Conservation (phyloP, 139 green algal species). For the Chlamydomonas schloesseri region DNA sequence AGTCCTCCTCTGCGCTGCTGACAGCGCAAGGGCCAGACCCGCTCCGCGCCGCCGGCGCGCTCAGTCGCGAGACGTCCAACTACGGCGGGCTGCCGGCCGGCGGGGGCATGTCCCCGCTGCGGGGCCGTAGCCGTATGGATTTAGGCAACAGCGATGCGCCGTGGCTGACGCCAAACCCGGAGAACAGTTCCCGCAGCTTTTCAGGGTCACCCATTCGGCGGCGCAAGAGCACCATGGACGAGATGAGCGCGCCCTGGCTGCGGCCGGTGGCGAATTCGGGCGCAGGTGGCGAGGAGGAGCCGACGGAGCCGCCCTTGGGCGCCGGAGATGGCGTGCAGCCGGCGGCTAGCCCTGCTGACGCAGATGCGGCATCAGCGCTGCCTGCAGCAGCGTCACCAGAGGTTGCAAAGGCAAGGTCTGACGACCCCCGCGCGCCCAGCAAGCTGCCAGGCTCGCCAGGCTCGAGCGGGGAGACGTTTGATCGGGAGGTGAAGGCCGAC, state of each 20-base stretch:
- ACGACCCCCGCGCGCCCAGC: background rate
- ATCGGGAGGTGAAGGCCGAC: too few species aligned
- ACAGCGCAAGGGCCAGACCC: too few species aligned
- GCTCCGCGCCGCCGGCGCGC: too few species aligned
- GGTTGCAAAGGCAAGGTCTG: background rate
- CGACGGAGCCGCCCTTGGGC: background rate
- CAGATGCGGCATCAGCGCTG: background rate
- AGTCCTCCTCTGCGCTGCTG: background rate
- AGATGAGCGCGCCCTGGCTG: constrained; percentile 48
- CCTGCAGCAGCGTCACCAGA: background rate
- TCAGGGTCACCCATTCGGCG: background rate
- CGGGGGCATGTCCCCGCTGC: too few species aligned
- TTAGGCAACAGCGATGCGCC: background rate
- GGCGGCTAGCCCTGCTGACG: background rate
- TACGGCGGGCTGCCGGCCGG: too few species aligned
- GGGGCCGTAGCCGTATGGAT: too few species aligned
- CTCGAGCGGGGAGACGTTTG: too few species aligned
- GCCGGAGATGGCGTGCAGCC: background rate
- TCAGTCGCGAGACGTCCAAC: too few species aligned
- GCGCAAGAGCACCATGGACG: background rate
- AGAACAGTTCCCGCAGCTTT: background rate
- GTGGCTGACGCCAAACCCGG: background rate
- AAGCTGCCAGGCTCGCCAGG: background rate
- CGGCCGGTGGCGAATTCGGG: constrained; percentile 12
- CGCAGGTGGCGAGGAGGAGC: too few species aligned